phyloP scores from a whole-genome alignment of 768 basidiomycete genomes.

The Fomitopsis serialis region DNA sequence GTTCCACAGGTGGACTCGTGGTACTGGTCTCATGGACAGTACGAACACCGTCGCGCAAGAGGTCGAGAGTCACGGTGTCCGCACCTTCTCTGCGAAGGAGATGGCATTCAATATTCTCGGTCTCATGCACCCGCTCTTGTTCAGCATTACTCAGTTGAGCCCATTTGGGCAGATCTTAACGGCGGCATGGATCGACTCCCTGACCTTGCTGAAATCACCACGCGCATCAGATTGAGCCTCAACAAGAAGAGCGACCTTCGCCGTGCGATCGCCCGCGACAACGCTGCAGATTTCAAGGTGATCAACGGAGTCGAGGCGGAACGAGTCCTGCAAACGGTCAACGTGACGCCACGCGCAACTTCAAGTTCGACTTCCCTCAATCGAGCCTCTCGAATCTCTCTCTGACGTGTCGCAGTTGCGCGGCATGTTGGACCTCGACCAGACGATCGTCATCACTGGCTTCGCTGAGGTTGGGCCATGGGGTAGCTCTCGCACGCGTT shows the following conservation, averaged over 20 bases:
- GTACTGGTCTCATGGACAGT: conserved; percentile 94
- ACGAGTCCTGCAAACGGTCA: conserved; percentile 84
- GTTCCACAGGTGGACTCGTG: conserved; percentile 82
- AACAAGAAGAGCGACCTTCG: conserved; percentile 88
- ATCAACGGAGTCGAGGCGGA: conserved; percentile 90
- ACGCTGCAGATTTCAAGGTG: conserved; percentile 91
- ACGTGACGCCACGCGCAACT: conserved; percentile 97
- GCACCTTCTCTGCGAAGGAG: conserved; percentile 99
- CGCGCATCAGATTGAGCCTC: conserved; percentile 76
- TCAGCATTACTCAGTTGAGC: conserved; percentile 99
- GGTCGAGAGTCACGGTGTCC: conserved; percentile 86
- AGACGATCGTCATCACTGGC: conserved; percentile 93
- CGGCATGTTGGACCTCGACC: conserved; percentile 91
- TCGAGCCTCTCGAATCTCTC: conserved; percentile 70
- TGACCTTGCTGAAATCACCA: conserved; percentile 89
- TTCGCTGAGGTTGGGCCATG: conserved; percentile 98
- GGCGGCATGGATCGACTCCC: conserved; percentile 98
- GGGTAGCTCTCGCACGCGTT: conserved; percentile 96
- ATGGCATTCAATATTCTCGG: conserved; percentile 99
- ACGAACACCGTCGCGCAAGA: conserved; percentile 94
- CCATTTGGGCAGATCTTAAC: conserved; percentile 98
- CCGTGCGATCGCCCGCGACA: conserved; percentile 89
- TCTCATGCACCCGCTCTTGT: conserved; percentile 97
- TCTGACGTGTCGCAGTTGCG: conserved; percentile 73
- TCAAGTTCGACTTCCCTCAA: conserved; percentile 91